A percentile compares a stretch with the other conserved stretches of the same genome.
Conservation (phyloP, 2,329 filamentous ascomycete genomes). For the Cordyceps cicadae region DNA sequence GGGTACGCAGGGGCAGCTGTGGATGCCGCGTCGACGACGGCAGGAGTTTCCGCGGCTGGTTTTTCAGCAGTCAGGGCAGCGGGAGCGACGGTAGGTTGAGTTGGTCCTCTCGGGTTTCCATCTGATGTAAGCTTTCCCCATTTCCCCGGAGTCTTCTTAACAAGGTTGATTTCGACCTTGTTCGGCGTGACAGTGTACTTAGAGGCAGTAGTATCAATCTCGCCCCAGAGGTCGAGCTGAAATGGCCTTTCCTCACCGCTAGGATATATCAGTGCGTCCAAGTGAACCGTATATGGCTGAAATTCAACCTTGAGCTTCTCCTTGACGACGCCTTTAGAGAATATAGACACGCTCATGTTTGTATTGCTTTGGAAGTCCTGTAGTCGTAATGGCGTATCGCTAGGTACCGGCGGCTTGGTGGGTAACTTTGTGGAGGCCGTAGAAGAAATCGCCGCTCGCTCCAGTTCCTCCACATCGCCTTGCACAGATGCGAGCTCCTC, state of each 20-base stretch:
- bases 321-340: slow-evolving; percentile 34
- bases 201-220: slow-evolving; percentile 53
- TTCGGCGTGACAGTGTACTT: slow-evolving; percentile 60
- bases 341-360: slow-evolving; percentile 31
- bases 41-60: not conserved
- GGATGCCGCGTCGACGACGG: not conserved
- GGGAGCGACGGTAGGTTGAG: not conserved
- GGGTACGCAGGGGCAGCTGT: slow-evolving; percentile 57
- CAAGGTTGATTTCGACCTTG: slow-evolving; percentile 71
- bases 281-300: slow-evolving; percentile 17
- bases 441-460: slow-evolving; percentile 9
- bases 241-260: slow-evolving; percentile 53
- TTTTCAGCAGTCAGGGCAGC: not conserved
- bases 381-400: slow-evolving; percentile 20
- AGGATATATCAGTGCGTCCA: slow-evolving; percentile 26
- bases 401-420: slow-evolving; percentile 12
- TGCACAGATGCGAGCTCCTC: slow-evolving; percentile 21
- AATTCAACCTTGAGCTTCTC: slow-evolving; percentile 32
- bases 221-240: slow-evolving; percentile 55
- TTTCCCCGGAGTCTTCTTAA: slow-evolving; percentile 59
- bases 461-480: not conserved
- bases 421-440: not conserved
- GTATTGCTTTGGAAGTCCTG: slow-evolving; percentile 30
- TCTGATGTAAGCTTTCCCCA: slow-evolving; percentile 42
- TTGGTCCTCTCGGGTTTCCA: slow-evolving; percentile 6